Percentiles rank a stretch among this genome's conserved stretches.
Evolutionary conservation across 2,329 filamentous ascomycete species (phyloP).

Genomic region (Teratosphaeriaceae sp.): DNA sequence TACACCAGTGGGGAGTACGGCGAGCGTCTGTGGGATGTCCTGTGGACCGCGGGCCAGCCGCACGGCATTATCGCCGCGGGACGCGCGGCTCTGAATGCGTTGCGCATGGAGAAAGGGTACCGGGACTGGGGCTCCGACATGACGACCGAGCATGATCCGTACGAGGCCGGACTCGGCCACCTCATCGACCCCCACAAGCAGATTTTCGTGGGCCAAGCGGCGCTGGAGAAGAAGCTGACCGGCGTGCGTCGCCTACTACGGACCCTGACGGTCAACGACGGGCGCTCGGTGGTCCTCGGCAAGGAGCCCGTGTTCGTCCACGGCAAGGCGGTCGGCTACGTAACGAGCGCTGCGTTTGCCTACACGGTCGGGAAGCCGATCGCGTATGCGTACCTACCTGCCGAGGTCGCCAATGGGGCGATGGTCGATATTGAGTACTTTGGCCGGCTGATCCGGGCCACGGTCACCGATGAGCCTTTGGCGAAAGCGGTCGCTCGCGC

Average conservation of each 20-base stretch:
- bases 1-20: constrained; percentile 55
- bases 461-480: constrained; percentile 31
- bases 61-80: constrained; percentile 55
- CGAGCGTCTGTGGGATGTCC: constrained; percentile 51
- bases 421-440: constrained; percentile 57
- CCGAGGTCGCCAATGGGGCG: constrained; percentile 40
- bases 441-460: constrained; percentile 47
- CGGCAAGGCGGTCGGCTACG: constrained; percentile 46
- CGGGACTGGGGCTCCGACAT: constrained; percentile 53
- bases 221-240: constrained; percentile 39
- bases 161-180: constrained; percentile 50
- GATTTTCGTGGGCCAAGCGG: constrained; percentile 47
- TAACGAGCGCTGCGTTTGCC: constrained; percentile 56
- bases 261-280: constrained; percentile 51
- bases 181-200: constrained; percentile 44
- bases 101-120: constrained; percentile 55
- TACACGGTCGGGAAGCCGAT: constrained; percentile 54
- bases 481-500: background rate
- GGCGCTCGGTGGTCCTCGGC: constrained; percentile 50
- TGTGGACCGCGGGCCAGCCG: constrained; percentile 49
- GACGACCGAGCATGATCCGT: constrained; percentile 55
- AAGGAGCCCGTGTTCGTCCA: constrained; percentile 55
- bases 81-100: constrained; percentile 50
- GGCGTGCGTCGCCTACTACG: constrained; percentile 35
- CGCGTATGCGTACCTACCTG: constrained; percentile 53